Evolutionary conservation across 2,329 filamentous ascomycete genomes (phyloP).

Genomic region (Nemania serpens): DNA sequence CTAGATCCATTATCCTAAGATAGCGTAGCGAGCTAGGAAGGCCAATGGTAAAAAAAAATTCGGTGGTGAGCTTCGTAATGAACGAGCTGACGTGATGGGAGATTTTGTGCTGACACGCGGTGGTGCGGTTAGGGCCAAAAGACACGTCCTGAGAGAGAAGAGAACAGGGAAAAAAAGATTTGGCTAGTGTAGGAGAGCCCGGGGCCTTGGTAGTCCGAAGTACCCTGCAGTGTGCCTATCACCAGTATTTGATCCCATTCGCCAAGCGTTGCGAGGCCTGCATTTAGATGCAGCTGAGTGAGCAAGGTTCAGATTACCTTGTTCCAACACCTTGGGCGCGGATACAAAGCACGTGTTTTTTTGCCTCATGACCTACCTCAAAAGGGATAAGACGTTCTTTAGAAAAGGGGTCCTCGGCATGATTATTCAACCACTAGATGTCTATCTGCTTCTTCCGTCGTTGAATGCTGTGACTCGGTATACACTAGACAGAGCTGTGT

Average conservation of each 20-base stretch:
- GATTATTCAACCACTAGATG: too few relatives aligned
- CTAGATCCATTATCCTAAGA: not conserved
- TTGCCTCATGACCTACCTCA: constrained; percentile 1
- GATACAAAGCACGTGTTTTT: constrained; percentile 15
- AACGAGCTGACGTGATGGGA: not conserved
- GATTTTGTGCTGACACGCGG: constrained; percentile 8
- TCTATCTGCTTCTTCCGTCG: too few relatives aligned
- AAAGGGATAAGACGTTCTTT: not conserved
- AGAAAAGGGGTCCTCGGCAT: too few relatives aligned
- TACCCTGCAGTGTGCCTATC: constrained; percentile 18
- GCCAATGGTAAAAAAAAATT: not conserved
- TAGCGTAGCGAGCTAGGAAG: too few relatives aligned
- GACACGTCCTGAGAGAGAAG: not conserved
- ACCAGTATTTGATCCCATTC: constrained; percentile 16
- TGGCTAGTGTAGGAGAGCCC: constrained; percentile 10
- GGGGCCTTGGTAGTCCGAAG: constrained; percentile 23
- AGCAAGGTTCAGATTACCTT: not conserved
- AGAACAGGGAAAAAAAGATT: constrained; percentile 4
- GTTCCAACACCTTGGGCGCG: constrained; percentile 18
- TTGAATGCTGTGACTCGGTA: not conserved
- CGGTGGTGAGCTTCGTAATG: constrained; percentile 17
- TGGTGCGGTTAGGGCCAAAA: constrained; percentile 8
- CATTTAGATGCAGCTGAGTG: constrained; percentile 19
- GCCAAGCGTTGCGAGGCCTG: constrained; percentile 20
- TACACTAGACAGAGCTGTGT: not conserved